Evolutionary conservation across 768 basidiomycete species (phyloP).

Genomic region (Ramaria sp.): DNA sequence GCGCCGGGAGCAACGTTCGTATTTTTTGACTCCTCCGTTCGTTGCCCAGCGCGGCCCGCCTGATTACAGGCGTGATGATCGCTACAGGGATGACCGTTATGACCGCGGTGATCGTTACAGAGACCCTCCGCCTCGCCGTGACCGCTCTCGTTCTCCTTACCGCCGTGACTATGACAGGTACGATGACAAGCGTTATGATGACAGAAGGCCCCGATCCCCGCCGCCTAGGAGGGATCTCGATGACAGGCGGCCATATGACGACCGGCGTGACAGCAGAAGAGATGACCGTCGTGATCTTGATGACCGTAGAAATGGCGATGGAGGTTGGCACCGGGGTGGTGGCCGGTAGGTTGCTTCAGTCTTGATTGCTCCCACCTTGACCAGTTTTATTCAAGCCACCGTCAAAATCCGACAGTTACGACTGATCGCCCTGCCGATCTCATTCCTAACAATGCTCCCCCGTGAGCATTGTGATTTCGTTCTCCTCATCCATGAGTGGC

Average conservation of each 20-base stretch:
- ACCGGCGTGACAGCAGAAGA: conserved; percentile 70
- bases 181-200: conserved; percentile 48
- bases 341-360: conserved; percentile 6
- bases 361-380: conserved; percentile 2
- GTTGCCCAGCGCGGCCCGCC: not conserved
- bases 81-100: conserved; percentile 28
- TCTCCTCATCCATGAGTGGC: conserved; percentile 9
- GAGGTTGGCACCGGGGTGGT: conserved; percentile 62
- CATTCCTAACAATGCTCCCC: not conserved
- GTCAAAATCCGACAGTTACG: conserved; percentile 9
- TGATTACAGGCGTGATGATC: conserved; percentile 45
- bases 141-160: conserved; percentile 71
- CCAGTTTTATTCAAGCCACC: conserved; percentile 3
- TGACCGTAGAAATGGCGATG: conserved; percentile 64
- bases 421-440: conserved; percentile 6
- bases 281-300: conserved; percentile 36
- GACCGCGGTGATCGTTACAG: conserved; percentile 25
- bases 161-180: conserved; percentile 45
- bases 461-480: not conserved
- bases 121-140: conserved; percentile 44
- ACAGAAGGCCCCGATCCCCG: conserved; percentile 50
- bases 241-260: conserved; percentile 86
- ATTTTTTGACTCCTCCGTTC: not conserved
- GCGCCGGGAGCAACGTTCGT: conserved; percentile 6
- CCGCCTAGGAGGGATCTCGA: conserved; percentile 71